A percentile compares a stretch with the other conserved stretches of the same genome.
Conservation (phyloP, 23 red algal species). For the Pyropia haitanensis region DNA sequence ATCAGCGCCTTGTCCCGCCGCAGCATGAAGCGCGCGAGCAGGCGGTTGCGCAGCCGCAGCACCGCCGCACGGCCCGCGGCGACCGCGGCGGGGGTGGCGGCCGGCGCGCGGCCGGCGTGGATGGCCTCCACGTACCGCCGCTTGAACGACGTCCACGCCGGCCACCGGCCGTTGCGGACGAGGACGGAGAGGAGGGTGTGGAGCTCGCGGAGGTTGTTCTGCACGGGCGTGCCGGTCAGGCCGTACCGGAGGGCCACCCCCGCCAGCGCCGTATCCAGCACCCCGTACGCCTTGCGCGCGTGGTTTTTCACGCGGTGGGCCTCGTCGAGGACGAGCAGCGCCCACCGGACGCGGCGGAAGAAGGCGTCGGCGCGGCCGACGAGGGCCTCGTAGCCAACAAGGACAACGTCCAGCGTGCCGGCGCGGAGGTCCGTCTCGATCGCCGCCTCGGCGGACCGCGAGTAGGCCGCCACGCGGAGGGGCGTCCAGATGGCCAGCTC, state of each 20-base stretch:
- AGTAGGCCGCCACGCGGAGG: conserved; percentile 24
- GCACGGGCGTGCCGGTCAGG: conserved; percentile 87
- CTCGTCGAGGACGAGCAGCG: conserved; percentile 81
- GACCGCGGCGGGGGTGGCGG: conserved; percentile 37
- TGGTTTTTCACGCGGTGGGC: conserved; percentile 73
- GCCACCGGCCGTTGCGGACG: conserved; percentile 35
- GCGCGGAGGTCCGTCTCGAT: conserved; percentile 20
- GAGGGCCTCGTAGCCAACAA: conserved; percentile 43
- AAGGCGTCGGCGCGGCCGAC: conserved; percentile 14
- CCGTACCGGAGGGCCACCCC: conserved; percentile 36
- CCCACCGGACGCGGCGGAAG: conserved; percentile 40
- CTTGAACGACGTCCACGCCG: conserved; percentile 20
- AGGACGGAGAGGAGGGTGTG: conserved; percentile 46
- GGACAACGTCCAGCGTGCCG: conserved; percentile 24
- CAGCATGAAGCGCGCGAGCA: conserved; percentile 40
- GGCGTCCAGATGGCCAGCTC: conserved; percentile 81
- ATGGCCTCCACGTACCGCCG: conserved; percentile 44
- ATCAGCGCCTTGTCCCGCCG: conserved; percentile 42
- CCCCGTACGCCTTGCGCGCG: conserved; percentile 53
- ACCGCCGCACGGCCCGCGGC: conserved; percentile 22
- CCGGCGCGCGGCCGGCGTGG: conserved; percentile 25
- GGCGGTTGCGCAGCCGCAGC: conserved; percentile 24
- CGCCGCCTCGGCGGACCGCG: conserved; percentile 5
- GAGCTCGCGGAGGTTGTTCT: conserved; percentile 73
- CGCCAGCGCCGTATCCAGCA: conserved; percentile 45